A percentile compares a stretch with the other conserved stretches of the same genome.
Evolutionary conservation across 148 eudicot species (phyloP).

Genomic region (Cornus suecica): DNA sequence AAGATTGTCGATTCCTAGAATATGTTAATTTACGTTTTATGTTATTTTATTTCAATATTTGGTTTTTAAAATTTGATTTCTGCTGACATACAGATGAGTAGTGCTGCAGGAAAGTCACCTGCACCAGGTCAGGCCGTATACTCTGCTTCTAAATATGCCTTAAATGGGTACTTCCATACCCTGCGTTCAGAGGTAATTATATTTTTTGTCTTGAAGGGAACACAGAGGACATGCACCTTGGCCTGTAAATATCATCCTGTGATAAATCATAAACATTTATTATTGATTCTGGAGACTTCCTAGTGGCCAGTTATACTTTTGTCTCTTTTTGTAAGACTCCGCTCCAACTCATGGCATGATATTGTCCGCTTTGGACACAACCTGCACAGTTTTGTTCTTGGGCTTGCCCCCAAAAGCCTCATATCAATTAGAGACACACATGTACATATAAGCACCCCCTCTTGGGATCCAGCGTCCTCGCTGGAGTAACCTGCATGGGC

Average conservation of each 20-base stretch:
- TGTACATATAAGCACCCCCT: no score
- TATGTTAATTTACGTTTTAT: not conserved
- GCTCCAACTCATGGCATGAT: no score
- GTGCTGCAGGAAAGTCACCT: conserved; percentile 95
- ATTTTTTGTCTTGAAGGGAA: not conserved
- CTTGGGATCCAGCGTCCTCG: no score
- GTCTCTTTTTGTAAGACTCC: no score
- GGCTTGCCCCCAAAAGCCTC: no score
- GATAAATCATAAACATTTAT: not conserved
- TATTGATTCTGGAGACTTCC: not conserved
- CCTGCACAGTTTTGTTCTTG: no score
- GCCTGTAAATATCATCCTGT: not conserved
- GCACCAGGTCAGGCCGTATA: conserved; percentile 96
- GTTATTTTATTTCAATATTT: not conserved
- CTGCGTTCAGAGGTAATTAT: conserved; percentile 85
- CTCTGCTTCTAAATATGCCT: conserved; percentile 87
- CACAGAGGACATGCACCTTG: not conserved
- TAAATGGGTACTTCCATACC: conserved; percentile 87
- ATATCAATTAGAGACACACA: no score
- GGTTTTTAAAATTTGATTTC: conserved; percentile 17
- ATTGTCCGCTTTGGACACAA: no score
- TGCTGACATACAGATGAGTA: conserved; percentile 70
- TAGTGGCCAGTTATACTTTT: no score
- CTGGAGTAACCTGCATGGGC: no score
- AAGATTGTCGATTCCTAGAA: not conserved